Evolutionary conservation across 257 asterid genomes (phyloP).

Genomic region (Gentiana straminea): DNA sequence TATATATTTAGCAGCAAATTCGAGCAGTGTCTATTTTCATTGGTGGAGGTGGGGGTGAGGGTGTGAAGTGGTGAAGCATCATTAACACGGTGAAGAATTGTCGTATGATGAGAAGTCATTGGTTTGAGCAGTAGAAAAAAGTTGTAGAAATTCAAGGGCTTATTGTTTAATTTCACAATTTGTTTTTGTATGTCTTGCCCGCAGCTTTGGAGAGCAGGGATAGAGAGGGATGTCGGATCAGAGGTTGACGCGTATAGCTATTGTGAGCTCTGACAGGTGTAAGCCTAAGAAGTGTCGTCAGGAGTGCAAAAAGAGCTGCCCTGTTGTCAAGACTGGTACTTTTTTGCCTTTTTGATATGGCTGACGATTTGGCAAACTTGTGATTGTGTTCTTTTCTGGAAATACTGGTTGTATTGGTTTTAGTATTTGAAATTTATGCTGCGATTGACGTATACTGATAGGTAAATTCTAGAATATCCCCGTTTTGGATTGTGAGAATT

Average conservation of each 20-base stretch:
- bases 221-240: conserved; percentile 80
- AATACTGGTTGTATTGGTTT: background rate
- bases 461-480: no score
- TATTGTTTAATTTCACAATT: no score
- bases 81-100: no score
- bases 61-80: no score
- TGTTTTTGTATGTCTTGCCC: conserved; percentile 1
- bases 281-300: conserved; percentile 88
- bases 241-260: conserved; percentile 89
- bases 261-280: conserved; percentile 87
- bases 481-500: background rate
- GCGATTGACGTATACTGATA: background rate
- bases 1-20: no score
- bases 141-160: no score
- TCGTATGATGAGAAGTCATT: no score
- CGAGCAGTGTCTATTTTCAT: no score
- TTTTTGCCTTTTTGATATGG: background rate
- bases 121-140: no score
- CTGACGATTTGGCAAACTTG: background rate
- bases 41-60: no score
- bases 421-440: background rate
- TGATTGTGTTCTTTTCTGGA: background rate
- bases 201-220: background rate
- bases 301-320: conserved; percentile 94
- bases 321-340: conserved; percentile 85